Base-by-base conservation (phyloP, 768 basidiomycete species). In the Neoboletus subvelutipes region DNA sequence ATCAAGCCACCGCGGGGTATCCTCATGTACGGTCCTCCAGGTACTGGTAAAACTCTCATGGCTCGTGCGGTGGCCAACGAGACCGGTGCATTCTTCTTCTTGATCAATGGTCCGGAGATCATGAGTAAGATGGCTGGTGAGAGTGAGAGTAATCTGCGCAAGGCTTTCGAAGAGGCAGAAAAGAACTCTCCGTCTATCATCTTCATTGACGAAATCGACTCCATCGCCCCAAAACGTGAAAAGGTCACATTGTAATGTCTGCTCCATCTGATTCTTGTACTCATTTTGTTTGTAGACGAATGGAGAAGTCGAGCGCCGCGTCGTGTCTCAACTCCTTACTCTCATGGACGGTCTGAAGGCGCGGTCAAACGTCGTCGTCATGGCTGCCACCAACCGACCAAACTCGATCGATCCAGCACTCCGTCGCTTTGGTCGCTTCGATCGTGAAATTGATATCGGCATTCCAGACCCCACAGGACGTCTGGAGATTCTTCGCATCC, bases 91-190 rank as follows among this genome's bases (percentile, higher is more conserved):
- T 99, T 99, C 85, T 99, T 99, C 84, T 99, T 99, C 87, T 78
- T 98, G 50, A 99, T 99, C 78, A 99, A 98, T 70, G 97, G 97
- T 52, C 97, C 97, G 50, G 97, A 99, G 76, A 98, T 99, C 73
- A 99, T 99, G 97, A 92, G 90, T 66, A 98, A 99, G 82, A 99
- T 99, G 97, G 97, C 97, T 52, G 97, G 97, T 64, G 97, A 99
- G 78, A 88, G 86, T 71, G 97, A 99, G 74, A 94, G 91, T 69
- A 99, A 99, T 75, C 78, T 99, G 60, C 80, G 97, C 64, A 99
- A 99, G 75, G 96, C 97, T 28, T 98, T 98, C 71, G 97, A 98
- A 75, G 97, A 99, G 78, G 96, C 97, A 3, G 97, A 99, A 79
- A 99, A 99, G 83, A 99, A 98, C 78, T 94, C 92, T 1, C 97